Percentiles rank a stretch among this genome's conserved stretches.
Conservation (phyloP, 805 yeast species). For the Candida mattraensis region DNA sequence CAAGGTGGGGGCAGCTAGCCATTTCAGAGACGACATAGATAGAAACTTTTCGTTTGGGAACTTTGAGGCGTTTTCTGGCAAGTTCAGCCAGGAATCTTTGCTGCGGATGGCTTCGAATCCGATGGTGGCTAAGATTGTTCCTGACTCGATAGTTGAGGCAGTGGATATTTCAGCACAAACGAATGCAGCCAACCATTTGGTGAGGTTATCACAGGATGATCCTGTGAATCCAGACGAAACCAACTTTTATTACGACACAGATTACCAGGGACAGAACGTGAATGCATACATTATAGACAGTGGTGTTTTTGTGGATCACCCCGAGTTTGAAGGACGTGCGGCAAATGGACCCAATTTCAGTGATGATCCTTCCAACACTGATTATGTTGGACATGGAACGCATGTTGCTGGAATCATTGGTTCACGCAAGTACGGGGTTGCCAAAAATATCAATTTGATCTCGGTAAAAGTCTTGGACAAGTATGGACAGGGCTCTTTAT, state of each 20-base stretch:
- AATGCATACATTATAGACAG: slow-evolving; percentile 82
- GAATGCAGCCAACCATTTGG: slow-evolving; percentile 53
- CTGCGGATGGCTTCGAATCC: slow-evolving; percentile 56
- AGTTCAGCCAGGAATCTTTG: slow-evolving; percentile 48
- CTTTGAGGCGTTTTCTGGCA: slow-evolving; percentile 70
- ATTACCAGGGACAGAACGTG: slow-evolving; percentile 55
- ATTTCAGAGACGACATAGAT: slow-evolving; percentile 47
- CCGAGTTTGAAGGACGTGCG: slow-evolving; percentile 67
- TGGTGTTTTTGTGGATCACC: slow-evolving; percentile 64
- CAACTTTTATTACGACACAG: slow-evolving; percentile 50
- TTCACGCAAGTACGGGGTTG: slow-evolving; percentile 77
- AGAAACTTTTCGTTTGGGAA: slow-evolving; percentile 64
- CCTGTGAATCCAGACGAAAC: slow-evolving; percentile 26
- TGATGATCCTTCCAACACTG: slow-evolving; percentile 56
- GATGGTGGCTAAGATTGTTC: slow-evolving; percentile 64
- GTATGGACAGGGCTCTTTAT: slow-evolving; percentile 68
- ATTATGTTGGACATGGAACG: slow-evolving; percentile 86
- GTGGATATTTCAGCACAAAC: slow-evolving; percentile 45
- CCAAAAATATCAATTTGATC: slow-evolving; percentile 62
- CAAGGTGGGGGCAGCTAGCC: slow-evolving; percentile 33
- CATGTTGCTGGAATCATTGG: slow-evolving; percentile 92
- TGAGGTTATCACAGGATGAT: slow-evolving; percentile 54
- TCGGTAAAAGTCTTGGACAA: slow-evolving; percentile 74
- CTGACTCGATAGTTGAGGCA: slow-evolving; percentile 62
- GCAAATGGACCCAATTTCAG: slow-evolving; percentile 61